Percentiles rank a stretch among this genome's conserved stretches.
phyloP scores from a whole-genome alignment of 2,329 filamentous ascomycete species.

The Lasiodiplodia sp. region DNA sequence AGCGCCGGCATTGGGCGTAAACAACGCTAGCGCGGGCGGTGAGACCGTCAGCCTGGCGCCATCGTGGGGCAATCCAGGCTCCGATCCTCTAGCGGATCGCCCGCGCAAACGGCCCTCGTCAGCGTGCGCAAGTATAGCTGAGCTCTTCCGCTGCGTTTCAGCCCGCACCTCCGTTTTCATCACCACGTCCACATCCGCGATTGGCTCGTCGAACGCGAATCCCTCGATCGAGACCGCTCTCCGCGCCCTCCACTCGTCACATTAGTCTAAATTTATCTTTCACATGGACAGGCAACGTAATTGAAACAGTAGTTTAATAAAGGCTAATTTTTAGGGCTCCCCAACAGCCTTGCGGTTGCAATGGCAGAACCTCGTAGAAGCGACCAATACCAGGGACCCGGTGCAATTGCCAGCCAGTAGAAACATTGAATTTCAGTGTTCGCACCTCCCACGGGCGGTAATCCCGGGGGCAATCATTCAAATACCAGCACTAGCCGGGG shows the following conservation, averaged over 20 bases:
- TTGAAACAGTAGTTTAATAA: background rate
- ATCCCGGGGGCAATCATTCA: no score
- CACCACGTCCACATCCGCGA: background rate
- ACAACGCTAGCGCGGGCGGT: conserved; percentile 29
- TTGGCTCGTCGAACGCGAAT: background rate
- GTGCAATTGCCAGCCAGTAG: no score
- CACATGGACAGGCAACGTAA: background rate
- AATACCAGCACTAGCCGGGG: no score
- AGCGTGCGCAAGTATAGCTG: background rate
- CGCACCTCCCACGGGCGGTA: no score
- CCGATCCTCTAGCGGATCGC: conserved; percentile 18
- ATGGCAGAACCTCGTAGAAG: no score
- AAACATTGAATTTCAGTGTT: no score
- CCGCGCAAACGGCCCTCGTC: background rate
- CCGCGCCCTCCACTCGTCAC: background rate
- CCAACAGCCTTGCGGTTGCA: background rate
- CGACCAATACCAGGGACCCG: no score
- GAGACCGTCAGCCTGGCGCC: conserved; percentile 6
- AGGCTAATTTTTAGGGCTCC: background rate
- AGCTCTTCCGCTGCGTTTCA: background rate
- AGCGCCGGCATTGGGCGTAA: conserved; percentile 27
- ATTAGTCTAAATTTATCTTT: background rate
- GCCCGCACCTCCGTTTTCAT: background rate
- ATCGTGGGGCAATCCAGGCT: conserved; percentile 21
- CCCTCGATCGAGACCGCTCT: background rate